Evolutionary conservation across 2,329 filamentous ascomycete genomes (phyloP).

Genomic region (Fusarium kyushuense): DNA sequence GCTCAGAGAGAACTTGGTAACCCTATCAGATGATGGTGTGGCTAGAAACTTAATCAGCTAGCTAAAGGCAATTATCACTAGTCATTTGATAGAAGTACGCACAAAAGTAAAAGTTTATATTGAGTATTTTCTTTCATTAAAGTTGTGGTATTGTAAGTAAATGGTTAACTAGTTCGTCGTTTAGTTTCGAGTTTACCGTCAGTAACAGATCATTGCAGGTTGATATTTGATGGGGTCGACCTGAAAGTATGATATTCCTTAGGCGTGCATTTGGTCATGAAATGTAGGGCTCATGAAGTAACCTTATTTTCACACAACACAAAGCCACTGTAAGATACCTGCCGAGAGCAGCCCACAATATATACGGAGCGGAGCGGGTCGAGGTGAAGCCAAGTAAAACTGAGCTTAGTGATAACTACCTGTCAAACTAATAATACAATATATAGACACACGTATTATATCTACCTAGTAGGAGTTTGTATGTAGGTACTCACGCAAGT

Average conservation of each 20-base stretch:
- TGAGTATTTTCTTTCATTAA: too few relatives aligned
- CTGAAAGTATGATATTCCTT: too few relatives aligned
- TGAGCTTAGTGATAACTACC: background rate
- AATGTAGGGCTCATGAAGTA: too few relatives aligned
- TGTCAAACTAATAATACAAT: background rate
- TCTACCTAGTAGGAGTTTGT: background rate
- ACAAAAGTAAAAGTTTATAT: background rate
- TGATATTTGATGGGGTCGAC: too few relatives aligned
- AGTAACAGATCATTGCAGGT: background rate
- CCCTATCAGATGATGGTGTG: conserved; percentile 20
- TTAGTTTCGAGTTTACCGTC: background rate
- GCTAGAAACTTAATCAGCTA: conserved; percentile 4
- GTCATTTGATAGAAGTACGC: background rate
- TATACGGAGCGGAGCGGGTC: background rate
- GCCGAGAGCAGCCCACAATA: too few relatives aligned
- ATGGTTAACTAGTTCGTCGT: background rate
- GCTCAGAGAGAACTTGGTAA: conserved; percentile 15
- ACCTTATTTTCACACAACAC: too few relatives aligned
- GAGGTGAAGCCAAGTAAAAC: background rate
- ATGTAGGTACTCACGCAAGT: background rate
- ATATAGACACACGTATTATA: background rate
- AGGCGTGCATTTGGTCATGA: too few relatives aligned
- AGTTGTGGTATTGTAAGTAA: background rate
- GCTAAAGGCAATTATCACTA: background rate
- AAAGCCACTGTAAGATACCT: too few relatives aligned